These are phyloP conservation scores for Solanum aculeatissimum DNA, from an alignment of 305 asterid genomes.

Conservation along the genomic window DNA sequence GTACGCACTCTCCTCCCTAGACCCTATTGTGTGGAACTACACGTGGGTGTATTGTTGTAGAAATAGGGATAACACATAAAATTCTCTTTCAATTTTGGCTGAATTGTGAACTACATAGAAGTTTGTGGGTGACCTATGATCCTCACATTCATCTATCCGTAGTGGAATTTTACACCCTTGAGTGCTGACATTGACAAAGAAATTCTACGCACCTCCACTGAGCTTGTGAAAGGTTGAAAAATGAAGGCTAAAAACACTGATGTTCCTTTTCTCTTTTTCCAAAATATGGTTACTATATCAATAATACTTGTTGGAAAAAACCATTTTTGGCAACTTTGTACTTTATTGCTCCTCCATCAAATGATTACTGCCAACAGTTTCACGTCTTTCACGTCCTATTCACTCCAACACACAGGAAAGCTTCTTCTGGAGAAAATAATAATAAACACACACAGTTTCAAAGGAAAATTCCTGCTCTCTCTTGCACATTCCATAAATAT, in stretches of 20 bases:
- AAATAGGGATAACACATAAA: background rate
- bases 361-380: background rate
- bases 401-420: background rate
- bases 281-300: background rate
- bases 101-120: background rate
- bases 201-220: background rate
- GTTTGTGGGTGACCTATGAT: background rate
- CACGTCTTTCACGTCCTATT: background rate
- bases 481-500: background rate
- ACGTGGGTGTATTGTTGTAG: background rate
- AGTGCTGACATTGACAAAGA: background rate
- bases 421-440: background rate
- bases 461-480: background rate
- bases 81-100: background rate
- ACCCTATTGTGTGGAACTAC: too few relatives aligned
- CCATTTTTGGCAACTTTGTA: background rate
- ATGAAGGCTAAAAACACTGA: background rate
- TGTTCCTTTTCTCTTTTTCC: background rate
- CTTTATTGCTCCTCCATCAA: background rate
- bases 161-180: background rate
- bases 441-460: background rate
- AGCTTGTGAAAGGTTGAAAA: background rate
- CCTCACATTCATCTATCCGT: background rate
- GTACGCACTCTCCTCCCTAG: too few relatives aligned
- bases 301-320: background rate